A percentile compares a stretch with the other conserved stretches of the same genome.
These are phyloP conservation scores for Saccharomyces paradoxus DNA, from an alignment of 805 yeast genomes.

Conservation along the genomic window DNA sequence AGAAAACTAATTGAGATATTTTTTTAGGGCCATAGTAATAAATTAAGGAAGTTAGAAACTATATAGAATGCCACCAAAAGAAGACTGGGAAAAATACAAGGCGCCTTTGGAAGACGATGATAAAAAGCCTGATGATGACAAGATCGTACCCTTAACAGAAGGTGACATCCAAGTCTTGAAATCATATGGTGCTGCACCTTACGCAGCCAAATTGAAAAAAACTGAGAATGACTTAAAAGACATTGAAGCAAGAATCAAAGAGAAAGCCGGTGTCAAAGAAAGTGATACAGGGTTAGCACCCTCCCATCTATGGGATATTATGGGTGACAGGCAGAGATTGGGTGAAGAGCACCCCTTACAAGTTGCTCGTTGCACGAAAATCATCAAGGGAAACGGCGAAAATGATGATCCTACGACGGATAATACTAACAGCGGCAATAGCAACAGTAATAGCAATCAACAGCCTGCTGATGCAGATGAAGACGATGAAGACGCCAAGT, in stretches of 20 bases:
- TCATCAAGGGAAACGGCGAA: conserved; percentile 57
- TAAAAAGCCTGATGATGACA: conserved; percentile 51
- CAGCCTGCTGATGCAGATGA: conserved; percentile 29
- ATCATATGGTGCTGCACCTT: conserved; percentile 97
- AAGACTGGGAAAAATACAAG: conserved; percentile 96
- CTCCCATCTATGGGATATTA: conserved; percentile 94
- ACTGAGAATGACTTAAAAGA: conserved; percentile 82
- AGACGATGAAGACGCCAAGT: conserved; percentile 80
- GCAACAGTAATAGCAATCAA: conserved; percentile 6
- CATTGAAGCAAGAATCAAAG: conserved; percentile 81
- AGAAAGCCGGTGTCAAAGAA: conserved; percentile 88
- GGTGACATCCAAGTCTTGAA: conserved; percentile 96
- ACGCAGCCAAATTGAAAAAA: conserved; percentile 68
- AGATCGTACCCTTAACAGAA: conserved; percentile 80
- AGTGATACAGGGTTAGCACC: conserved; percentile 97
- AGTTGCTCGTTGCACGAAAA: conserved; percentile 97
- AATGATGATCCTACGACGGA: conserved; percentile 16
- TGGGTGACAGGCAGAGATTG: conserved; percentile 91
- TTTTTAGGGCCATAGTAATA: neutral
- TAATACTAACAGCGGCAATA: conserved; percentile 12
- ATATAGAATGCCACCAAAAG: conserved; percentile 79
- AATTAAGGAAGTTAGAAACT: conserved; percentile 2
- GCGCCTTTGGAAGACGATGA: conserved; percentile 64
- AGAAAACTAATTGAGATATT: neutral
- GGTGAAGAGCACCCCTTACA: conserved; percentile 92